Conservation (phyloP, 2,329 filamentous ascomycete species). For the Pyricularia grisea region DNA sequence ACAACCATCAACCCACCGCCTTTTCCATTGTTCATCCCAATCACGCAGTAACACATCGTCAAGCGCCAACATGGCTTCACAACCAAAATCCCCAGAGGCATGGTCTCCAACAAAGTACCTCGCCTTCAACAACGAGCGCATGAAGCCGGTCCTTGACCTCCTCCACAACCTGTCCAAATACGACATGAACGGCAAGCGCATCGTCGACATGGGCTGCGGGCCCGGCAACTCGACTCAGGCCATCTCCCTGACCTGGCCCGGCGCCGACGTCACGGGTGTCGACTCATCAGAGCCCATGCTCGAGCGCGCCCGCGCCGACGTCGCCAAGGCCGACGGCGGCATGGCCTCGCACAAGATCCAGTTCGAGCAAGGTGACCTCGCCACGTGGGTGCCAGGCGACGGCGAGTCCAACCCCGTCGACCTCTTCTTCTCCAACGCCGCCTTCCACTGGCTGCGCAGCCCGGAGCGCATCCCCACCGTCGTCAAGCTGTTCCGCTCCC, state of each 20-base stretch:
- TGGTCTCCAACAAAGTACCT: constrained; percentile 50
- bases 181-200: constrained; percentile 20
- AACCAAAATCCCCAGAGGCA: constrained; percentile 16
- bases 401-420: constrained; percentile 18
- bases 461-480: constrained; percentile 33
- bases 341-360: constrained; percentile 12
- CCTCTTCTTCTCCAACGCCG: constrained; percentile 46
- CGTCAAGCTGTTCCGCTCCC: constrained; percentile 27
- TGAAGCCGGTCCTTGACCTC: constrained; percentile 42
- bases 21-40: neutral
- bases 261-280: constrained; percentile 36
- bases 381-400: constrained; percentile 23
- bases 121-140: constrained; percentile 43
- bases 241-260: constrained; percentile 35
- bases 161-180: constrained; percentile 33
- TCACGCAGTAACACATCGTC: neutral
- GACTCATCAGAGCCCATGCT: constrained; percentile 50
- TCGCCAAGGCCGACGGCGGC: neutral
- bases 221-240: constrained; percentile 48
- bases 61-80: neutral
- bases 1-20: neutral
- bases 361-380: constrained; percentile 30
- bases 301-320: constrained; percentile 26
- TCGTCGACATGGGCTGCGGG: constrained; percentile 52
- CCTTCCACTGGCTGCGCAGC: constrained; percentile 46